Base-by-base conservation (phyloP, 768 basidiomycete species). In the Suillus brevipes region DNA sequence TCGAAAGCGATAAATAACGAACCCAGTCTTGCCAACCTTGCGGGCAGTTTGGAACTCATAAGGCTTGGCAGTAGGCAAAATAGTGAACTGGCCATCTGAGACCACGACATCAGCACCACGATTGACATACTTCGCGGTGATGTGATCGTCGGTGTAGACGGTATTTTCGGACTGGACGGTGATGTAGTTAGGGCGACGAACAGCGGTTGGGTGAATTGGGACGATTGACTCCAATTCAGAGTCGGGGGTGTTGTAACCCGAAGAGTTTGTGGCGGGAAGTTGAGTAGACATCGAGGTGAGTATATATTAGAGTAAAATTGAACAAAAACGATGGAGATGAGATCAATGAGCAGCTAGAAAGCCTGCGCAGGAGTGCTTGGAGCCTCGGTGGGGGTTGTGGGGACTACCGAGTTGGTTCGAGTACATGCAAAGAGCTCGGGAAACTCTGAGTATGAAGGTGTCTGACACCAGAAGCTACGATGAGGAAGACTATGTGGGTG, bases 1-100 rank as follows among this genome's bases (percentile, higher is more conserved):
- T 63, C 16, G 31, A 66, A 71, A 42, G 37, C 60, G 13, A 49
- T 63, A 13, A 65, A 64, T 10, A 36, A 84, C 91, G 67, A 75
- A 97, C 95, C 97, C 97, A 74, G 95, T 97, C 83, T 90, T 95
- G 70, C 89, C 83, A 66, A 97, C 93, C 71, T 87, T 85, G 72
- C 92, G 84, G 75, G 86, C 82, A 67, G 97, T 99, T 81, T 90
- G 90, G 85, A 99, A 96, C 80, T 99, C 91, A 75, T 87, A 96
- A 36, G 86, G 82, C 75, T 89, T 87, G 69, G 85, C 85, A 59
- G 89, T 93, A 57, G 95, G 95, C 50, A 85, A 90, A 73, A 96
- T 83, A 66, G 83, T 81, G 81, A 89, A 89, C 72, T 90, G 88
- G 64, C 95, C 94, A 68, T 91, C 83, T 62, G 84, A 78, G 67